Evolutionary conservation across 257 asterid genomes (phyloP).

Genomic region (Solanum rostratum): DNA sequence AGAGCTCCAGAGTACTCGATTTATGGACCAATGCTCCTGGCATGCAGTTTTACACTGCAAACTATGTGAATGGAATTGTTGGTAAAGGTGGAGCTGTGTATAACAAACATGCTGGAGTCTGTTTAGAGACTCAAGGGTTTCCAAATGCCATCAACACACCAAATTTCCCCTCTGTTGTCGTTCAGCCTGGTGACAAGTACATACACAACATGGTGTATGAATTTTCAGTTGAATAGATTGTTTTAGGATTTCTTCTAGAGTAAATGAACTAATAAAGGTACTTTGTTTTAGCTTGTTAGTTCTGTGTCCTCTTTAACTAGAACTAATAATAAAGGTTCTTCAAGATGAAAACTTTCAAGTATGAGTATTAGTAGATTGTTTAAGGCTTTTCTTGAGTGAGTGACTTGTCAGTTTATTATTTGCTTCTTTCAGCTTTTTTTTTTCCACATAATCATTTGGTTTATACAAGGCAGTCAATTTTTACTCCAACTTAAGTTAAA

Average conservation of each 20-base stretch:
- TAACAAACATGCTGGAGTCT: conserved; percentile 62
- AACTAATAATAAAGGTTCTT: not conserved
- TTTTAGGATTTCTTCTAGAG: not conserved
- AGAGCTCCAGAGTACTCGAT: conserved; percentile 68
- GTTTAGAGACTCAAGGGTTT: conserved; percentile 94
- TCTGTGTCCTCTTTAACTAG: not conserved
- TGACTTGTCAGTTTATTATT: not conserved
- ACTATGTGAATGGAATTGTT: conserved; percentile 55
- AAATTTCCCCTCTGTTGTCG: conserved; percentile 64
- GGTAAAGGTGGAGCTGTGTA: conserved; percentile 83
- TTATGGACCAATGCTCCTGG: conserved; percentile 93
- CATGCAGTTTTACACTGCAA: conserved; percentile 93
- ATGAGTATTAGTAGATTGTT: not conserved
- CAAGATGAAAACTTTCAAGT: not conserved
- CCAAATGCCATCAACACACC: conserved; percentile 83
- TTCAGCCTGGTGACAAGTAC: conserved; percentile 77
- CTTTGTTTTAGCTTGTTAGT: not conserved
- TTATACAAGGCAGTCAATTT: not conserved
- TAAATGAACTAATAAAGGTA: not conserved
- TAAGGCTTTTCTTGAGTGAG: not conserved
- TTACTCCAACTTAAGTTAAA: not conserved
- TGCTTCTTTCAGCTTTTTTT: not conserved
- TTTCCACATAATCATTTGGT: not conserved
- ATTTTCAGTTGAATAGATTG: conserved; percentile 46
- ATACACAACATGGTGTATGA: conserved; percentile 79